Percentiles rank a stretch among this genome's conserved stretches.
Evolutionary conservation across 2,329 filamentous ascomycete species (phyloP).

Genomic region (Aspergillus udagawae): DNA sequence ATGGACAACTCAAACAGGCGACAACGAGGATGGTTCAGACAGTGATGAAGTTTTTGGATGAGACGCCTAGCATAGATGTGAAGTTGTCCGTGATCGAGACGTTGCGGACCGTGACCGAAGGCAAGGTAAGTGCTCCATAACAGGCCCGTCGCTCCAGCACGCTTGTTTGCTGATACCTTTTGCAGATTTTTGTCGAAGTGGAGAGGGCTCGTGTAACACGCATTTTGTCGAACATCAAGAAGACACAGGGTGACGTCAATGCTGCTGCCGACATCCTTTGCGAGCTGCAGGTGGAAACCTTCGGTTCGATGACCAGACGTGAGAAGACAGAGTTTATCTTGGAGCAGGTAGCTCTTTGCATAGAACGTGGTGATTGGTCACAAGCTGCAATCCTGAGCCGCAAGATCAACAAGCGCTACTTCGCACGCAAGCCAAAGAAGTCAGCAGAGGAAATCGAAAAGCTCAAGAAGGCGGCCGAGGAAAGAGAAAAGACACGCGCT

Average conservation of each 20-base stretch:
- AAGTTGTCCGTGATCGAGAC: slow-evolving; percentile 95
- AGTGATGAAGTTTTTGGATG: slow-evolving; percentile 86
- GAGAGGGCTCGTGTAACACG: slow-evolving; percentile 93
- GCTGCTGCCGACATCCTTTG: slow-evolving; percentile 89
- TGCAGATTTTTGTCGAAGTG: slow-evolving; percentile 93
- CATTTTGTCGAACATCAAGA: slow-evolving; percentile 96
- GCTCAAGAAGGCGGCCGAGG: slow-evolving; percentile 77
- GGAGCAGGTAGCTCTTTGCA: slow-evolving; percentile 89
- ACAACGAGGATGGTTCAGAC: slow-evolving; percentile 98
- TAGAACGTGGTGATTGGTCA: slow-evolving; percentile 92
- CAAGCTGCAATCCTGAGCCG: slow-evolving; percentile 89
- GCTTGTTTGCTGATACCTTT: slow-evolving; percentile 7
- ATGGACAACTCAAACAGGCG: slow-evolving; percentile 98
- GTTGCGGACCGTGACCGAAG: slow-evolving; percentile 91
- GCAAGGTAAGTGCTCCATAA: slow-evolving; percentile 60
- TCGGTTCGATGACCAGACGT: slow-evolving; percentile 93
- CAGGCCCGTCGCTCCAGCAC: not conserved
- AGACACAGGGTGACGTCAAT: slow-evolving; percentile 85
- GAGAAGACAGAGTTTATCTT: slow-evolving; percentile 99
- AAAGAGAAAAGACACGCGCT: slow-evolving; percentile 70
- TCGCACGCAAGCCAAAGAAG: slow-evolving; percentile 87
- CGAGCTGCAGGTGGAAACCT: slow-evolving; percentile 97
- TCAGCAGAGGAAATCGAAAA: slow-evolving; percentile 83
- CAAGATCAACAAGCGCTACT: slow-evolving; percentile 95
- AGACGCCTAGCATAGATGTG: slow-evolving; percentile 76